Percentiles rank a stretch among this genome's conserved stretches.
Conservation (phyloP, 306 rosid genomes). For the Dryas octopetala region DNA sequence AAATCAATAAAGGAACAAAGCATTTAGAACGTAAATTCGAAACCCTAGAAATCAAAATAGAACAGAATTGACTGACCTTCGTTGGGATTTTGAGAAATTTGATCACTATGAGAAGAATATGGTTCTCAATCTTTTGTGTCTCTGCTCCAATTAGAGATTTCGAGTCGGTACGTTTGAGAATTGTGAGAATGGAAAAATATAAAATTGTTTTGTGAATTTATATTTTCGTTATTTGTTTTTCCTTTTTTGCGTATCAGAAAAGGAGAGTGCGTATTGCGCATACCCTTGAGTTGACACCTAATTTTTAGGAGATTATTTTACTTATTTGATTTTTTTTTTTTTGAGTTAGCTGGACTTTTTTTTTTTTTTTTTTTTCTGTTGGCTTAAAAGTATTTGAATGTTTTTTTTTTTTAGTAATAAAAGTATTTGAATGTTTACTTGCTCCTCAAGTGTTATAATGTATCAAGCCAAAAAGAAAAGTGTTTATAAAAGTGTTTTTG, state of each 20-base stretch:
- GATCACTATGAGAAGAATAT: background rate
- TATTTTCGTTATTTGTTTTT: background rate
- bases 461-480: background rate
- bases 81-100: constrained; percentile 9
- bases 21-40: background rate
- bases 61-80: constrained; percentile 34
- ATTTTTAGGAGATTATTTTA: background rate
- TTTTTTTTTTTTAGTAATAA: background rate
- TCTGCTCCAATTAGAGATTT: constrained; percentile 1
- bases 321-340: background rate
- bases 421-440: background rate
- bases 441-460: background rate
- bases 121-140: background rate
- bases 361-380: background rate
- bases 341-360: background rate
- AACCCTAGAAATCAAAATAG: constrained; percentile 30
- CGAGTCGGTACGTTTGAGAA: background rate
- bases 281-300: background rate
- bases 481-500: too few species aligned
- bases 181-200: constrained; percentile 13
- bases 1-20: background rate
- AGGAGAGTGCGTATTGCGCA: background rate
- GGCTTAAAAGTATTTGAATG: too few species aligned
- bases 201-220: constrained; percentile 9
- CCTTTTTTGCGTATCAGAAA: background rate